A percentile compares a stretch with the other conserved stretches of the same genome.
Evolutionary conservation across 2,329 filamentous ascomycete species (phyloP).

Genomic region (Stylonectria norvegica): DNA sequence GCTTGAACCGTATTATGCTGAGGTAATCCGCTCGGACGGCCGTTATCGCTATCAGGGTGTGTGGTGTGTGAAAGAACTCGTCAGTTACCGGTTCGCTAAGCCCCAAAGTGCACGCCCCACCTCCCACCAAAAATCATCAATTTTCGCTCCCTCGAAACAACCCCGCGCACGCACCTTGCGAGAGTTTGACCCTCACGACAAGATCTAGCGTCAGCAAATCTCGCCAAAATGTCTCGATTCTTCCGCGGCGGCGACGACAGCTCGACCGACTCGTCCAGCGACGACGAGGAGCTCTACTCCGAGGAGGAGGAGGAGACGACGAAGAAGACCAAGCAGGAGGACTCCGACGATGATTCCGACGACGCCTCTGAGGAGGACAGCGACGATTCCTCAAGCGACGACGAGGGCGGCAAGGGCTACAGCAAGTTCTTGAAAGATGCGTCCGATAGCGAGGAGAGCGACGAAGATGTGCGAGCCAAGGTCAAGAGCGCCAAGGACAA

Average conservation of each 20-base stretch:
- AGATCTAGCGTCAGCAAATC: slow-evolving; percentile 27
- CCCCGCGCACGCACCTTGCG: slow-evolving; percentile 35
- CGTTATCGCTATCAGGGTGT: slow-evolving; percentile 14
- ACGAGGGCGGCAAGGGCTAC: slow-evolving; percentile 63
- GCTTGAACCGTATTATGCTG: background rate
- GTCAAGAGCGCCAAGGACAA: slow-evolving; percentile 99
- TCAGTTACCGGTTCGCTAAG: slow-evolving; percentile 31
- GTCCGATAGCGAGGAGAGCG: slow-evolving; percentile 79
- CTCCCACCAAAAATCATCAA: slow-evolving; percentile 44
- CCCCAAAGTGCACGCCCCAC: slow-evolving; percentile 38
- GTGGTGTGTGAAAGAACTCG: slow-evolving; percentile 18
- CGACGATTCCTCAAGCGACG: slow-evolving; percentile 52
- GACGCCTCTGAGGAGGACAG: slow-evolving; percentile 52
- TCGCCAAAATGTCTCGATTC: slow-evolving; percentile 83
- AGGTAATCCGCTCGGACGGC: background rate
- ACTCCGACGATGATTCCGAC: slow-evolving; percentile 44
- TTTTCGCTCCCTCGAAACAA: slow-evolving; percentile 36
- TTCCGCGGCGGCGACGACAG: slow-evolving; percentile 90
- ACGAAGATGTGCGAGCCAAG: slow-evolving; percentile 78
- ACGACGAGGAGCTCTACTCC: slow-evolving; percentile 92
- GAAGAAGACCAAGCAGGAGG: slow-evolving; percentile 48
- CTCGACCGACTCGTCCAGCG: slow-evolving; percentile 92
- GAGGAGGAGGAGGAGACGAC: slow-evolving; percentile 40
- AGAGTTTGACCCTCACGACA: slow-evolving; percentile 30
- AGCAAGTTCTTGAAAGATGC: slow-evolving; percentile 79